Conservation (phyloP, 768 basidiomycete species). For the Suillus plorans region DNA sequence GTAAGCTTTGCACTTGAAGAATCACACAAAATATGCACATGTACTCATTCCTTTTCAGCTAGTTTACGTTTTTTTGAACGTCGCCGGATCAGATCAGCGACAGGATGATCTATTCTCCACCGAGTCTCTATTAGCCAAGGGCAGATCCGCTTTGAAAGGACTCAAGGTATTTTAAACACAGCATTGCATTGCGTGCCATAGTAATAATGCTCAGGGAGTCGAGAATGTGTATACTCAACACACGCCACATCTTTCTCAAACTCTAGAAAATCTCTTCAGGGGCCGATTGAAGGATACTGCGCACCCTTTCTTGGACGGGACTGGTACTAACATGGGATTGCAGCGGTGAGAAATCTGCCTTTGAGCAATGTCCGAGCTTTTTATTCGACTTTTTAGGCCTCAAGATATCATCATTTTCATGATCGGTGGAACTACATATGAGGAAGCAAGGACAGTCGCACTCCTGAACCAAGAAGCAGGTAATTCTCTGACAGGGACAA, state of each 20-base stretch:
- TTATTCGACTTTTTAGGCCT: constrained; percentile 48
- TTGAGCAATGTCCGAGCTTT: background rate
- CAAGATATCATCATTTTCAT: constrained; percentile 98
- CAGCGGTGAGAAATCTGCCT: constrained; percentile 52
- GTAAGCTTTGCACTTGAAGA: constrained; percentile 34
- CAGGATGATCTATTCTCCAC: constrained; percentile 98
- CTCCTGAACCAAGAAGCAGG: constrained; percentile 82
- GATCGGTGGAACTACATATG: constrained; percentile 95
- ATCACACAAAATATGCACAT: background rate
- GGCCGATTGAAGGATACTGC: constrained; percentile 84
- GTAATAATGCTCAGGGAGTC: constrained; percentile 63
- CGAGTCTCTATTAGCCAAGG: constrained; percentile 91
- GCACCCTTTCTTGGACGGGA: constrained; percentile 85
- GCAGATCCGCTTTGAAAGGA: constrained; percentile 92
- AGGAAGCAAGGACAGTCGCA: constrained; percentile 85
- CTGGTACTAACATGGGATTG: constrained; percentile 64
- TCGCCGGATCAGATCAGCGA: constrained; percentile 92
- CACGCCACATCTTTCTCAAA: constrained; percentile 88
- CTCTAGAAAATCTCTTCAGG: constrained; percentile 84
- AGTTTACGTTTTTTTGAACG: constrained; percentile 89
- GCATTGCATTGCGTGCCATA: constrained; percentile 8
- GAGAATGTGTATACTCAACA: constrained; percentile 99
- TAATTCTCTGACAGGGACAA: constrained; percentile 57
- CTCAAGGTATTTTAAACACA: constrained; percentile 63
- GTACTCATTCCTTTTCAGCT: constrained; percentile 47